Evolutionary conservation across 148 eudicot genomes (phyloP).

Genomic region (Chenopodium formosanum): DNA sequence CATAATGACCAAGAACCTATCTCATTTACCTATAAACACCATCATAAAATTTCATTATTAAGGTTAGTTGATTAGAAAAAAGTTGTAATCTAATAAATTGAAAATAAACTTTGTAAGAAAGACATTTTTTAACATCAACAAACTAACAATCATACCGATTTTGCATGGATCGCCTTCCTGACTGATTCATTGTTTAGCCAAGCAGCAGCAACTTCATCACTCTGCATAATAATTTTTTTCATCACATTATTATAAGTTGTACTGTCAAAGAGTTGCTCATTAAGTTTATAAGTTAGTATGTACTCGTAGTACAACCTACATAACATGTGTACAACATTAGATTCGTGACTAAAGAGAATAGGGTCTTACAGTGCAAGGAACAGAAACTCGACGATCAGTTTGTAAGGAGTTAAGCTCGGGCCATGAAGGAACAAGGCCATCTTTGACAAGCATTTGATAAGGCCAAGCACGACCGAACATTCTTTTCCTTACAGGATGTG

Average conservation of each 20-base stretch:
- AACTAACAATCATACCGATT: constrained; percentile 27
- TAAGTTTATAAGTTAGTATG: too few species aligned
- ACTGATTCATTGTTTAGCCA: constrained; percentile 47
- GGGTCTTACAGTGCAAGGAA: constrained; percentile 44
- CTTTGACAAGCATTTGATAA: constrained; percentile 26
- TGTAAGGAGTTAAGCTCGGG: constrained; percentile 29
- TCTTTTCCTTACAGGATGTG: constrained; percentile 40
- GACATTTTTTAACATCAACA: neutral
- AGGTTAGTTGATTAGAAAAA: neutral
- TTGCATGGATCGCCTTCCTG: constrained; percentile 45
- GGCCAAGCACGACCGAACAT: constrained; percentile 57
- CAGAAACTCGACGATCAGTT: constrained; percentile 33
- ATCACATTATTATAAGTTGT: neutral
- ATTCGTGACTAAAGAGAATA: neutral
- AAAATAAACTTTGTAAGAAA: neutral
- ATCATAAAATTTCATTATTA: neutral
- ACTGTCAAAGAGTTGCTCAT: too few species aligned
- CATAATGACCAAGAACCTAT: constrained; percentile 46
- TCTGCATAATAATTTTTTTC: constrained; percentile 31
- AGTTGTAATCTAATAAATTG: neutral
- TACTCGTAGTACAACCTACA: too few species aligned
- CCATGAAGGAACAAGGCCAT: constrained; percentile 49
- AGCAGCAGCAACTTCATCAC: constrained; percentile 69
- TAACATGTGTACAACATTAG: neutral
- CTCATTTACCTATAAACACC: constrained; percentile 27